Percentiles rank a stretch among this genome's conserved stretches.
phyloP scores from a whole-genome alignment of 1,284 basidiomycete genomes.

The Pyrrhoderma noxium region DNA sequence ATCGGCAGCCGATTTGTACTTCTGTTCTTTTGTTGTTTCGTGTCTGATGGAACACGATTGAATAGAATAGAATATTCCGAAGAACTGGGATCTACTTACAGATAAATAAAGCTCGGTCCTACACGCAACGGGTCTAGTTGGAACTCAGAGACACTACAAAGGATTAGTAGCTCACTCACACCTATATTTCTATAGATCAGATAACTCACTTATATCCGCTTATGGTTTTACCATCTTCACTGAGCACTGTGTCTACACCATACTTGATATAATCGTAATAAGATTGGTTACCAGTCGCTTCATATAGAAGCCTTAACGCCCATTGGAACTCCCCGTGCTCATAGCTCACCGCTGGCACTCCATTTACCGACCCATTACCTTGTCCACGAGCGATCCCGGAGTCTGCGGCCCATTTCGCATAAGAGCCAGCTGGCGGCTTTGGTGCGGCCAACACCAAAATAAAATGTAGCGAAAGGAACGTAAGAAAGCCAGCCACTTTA shows the following conservation, averaged over 20 bases:
- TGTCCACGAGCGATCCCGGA: conserved; percentile 37
- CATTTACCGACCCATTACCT: conserved; percentile 34
- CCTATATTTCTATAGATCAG: too few species aligned
- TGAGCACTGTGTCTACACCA: conserved; percentile 34
- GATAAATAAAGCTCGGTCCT: conserved; percentile 12
- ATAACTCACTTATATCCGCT: conserved; percentile 30
- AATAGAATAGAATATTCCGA: background rate
- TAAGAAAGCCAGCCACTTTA: too few species aligned
- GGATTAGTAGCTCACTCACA: too few species aligned
- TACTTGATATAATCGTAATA: conserved; percentile 36
- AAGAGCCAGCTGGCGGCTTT: conserved; percentile 22
- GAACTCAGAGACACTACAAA: conserved; percentile 7
- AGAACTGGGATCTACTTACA: too few species aligned
- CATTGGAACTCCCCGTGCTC: conserved; percentile 39
- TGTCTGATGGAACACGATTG: too few species aligned
- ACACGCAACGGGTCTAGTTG: conserved; percentile 17
- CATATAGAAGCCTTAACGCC: conserved; percentile 33
- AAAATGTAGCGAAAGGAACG: too few species aligned
- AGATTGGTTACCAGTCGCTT: conserved; percentile 32
- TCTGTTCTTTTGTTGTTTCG: conserved; percentile 28
- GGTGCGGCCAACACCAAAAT: too few species aligned
- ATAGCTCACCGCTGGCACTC: conserved; percentile 33
- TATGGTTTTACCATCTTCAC: conserved; percentile 32
- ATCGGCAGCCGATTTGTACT: conserved; percentile 35
- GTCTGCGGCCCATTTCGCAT: conserved; percentile 39